A percentile compares a stretch with the other conserved stretches of the same genome.
These are phyloP conservation scores for Mortierella alpina DNA, from an alignment of 192 early-diverging fungal species.

Conservation along the genomic window DNA sequence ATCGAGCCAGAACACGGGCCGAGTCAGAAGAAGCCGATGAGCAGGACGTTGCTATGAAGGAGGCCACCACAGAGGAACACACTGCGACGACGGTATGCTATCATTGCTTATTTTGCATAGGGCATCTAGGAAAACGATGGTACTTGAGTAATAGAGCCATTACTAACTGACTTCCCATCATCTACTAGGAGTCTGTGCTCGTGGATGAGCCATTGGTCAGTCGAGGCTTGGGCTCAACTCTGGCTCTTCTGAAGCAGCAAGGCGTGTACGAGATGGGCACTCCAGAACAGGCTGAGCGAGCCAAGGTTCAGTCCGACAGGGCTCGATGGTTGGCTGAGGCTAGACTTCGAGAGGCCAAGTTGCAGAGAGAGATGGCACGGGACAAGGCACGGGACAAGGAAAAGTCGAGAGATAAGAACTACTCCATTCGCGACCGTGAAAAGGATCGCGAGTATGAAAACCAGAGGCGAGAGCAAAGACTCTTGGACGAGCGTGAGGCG, in stretches of 20 bases:
- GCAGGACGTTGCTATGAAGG: slow-evolving; percentile 39
- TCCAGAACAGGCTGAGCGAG: slow-evolving; percentile 74
- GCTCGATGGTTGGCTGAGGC: slow-evolving; percentile 81
- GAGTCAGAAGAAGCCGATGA: slow-evolving; percentile 31
- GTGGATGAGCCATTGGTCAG: slow-evolving; percentile 86
- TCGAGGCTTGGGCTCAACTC: slow-evolving; percentile 82
- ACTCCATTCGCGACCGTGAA: slow-evolving; percentile 53
- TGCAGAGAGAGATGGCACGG: slow-evolving; percentile 72
- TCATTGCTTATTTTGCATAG: not conserved
- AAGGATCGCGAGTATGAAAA: slow-evolving; percentile 63
- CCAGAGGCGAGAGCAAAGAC: slow-evolving; percentile 67
- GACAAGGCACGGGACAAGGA: slow-evolving; percentile 73
- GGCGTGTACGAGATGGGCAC: slow-evolving; percentile 71
- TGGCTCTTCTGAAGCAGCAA: slow-evolving; percentile 84
- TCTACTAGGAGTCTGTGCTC: slow-evolving; percentile 26
- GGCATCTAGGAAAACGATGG: too few relatives aligned
- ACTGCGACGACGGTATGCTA: slow-evolving; percentile 27
- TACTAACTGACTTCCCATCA: not conserved
- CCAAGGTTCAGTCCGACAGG: slow-evolving; percentile 68
- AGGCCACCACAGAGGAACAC: slow-evolving; percentile 22
- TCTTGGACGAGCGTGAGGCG: slow-evolving; percentile 79
- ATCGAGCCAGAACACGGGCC: slow-evolving; percentile 18
- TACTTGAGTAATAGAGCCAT: too few relatives aligned
- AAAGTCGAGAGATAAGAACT: slow-evolving; percentile 60
- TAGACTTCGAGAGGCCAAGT: slow-evolving; percentile 64